Percentiles rank a stretch among this genome's conserved stretches.
Conservation (phyloP, 176 grass and related monocot genomes). For the Leersia perrieri region DNA sequence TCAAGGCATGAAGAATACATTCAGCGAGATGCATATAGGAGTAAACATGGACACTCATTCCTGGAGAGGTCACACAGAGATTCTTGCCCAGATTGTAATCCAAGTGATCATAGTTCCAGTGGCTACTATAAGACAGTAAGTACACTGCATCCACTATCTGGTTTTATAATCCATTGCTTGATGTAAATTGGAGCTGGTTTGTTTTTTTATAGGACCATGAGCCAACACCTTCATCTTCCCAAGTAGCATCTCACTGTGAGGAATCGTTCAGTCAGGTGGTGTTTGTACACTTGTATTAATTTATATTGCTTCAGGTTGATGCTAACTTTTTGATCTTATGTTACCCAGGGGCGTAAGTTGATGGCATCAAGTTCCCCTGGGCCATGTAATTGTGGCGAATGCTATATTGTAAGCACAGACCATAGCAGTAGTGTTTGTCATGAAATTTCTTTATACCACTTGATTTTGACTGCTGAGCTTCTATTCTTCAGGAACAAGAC, state of each 20-base stretch:
- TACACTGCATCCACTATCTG: not conserved
- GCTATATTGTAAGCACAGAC: slow-evolving; percentile 35
- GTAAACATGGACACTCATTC: slow-evolving; percentile 40
- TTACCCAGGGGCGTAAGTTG: slow-evolving; percentile 37
- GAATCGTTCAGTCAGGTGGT: slow-evolving; percentile 26
- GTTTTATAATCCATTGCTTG: slow-evolving; percentile 11
- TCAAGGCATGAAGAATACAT: slow-evolving; percentile 27
- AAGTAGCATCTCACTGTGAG: slow-evolving; percentile 42
- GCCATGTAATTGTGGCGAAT: slow-evolving; percentile 42
- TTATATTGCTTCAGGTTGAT: not conserved
- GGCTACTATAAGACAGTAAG: slow-evolving; percentile 49
- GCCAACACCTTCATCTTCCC: slow-evolving; percentile 40
- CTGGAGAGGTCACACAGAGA: slow-evolving; percentile 27
- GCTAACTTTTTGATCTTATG: slow-evolving; percentile 35
- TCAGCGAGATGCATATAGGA: slow-evolving; percentile 42
- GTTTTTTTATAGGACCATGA: slow-evolving; percentile 34
- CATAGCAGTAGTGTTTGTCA: not conserved
- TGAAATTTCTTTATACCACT: not conserved
- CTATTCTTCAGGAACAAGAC: slow-evolving; percentile 40
- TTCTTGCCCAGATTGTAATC: slow-evolving; percentile 37
- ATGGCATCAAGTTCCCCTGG: slow-evolving; percentile 28
- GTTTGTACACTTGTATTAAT: not conserved
- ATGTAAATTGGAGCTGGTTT: not conserved
- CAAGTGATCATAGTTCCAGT: slow-evolving; percentile 11
- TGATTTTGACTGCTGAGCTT: slow-evolving; percentile 7